Percentiles rank a stretch among this genome's conserved stretches.
Evolutionary conservation across 768 basidiomycete species (phyloP).

Genomic region (Macrocybe gigantea): DNA sequence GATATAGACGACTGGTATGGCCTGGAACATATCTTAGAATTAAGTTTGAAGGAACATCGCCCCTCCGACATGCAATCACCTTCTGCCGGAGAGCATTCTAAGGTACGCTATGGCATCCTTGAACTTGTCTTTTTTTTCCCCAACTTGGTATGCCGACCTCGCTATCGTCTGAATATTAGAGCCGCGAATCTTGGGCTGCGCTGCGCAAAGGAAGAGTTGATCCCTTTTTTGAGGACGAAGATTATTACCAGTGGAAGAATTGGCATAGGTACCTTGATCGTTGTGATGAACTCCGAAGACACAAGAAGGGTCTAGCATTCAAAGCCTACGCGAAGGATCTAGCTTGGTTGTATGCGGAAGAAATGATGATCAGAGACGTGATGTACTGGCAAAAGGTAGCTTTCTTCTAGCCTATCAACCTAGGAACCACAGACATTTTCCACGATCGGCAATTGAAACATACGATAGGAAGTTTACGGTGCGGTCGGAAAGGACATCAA

Average conservation of each 20-base stretch:
- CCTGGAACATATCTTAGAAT: slow-evolving; percentile 35
- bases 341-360: slow-evolving; percentile 29
- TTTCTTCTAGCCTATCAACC: background rate
- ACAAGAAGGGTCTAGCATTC: slow-evolving; percentile 26
- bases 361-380: slow-evolving; percentile 27
- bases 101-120: slow-evolving; percentile 16
- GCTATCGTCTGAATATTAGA: slow-evolving; percentile 16
- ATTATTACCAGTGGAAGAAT: slow-evolving; percentile 36
- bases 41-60: slow-evolving; percentile 31
- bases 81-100: slow-evolving; percentile 33
- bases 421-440: too few relatives aligned
- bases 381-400: slow-evolving; percentile 29
- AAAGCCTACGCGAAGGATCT: slow-evolving; percentile 22
- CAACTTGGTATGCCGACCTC: background rate
- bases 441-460: background rate
- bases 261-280: slow-evolving; percentile 39
- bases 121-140: background rate
- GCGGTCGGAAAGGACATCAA: slow-evolving; percentile 19
- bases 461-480: slow-evolving; percentile 26
- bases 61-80: slow-evolving; percentile 21
- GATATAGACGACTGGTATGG: slow-evolving; percentile 36
- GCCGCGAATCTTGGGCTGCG: slow-evolving; percentile 39
- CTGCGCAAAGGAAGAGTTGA: slow-evolving; percentile 30
- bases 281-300: slow-evolving; percentile 25
- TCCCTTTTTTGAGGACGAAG: slow-evolving; percentile 33